Evolutionary conservation across 2,329 filamentous ascomycete species (phyloP).

Genomic region (Cordyceps cateniannulata): DNA sequence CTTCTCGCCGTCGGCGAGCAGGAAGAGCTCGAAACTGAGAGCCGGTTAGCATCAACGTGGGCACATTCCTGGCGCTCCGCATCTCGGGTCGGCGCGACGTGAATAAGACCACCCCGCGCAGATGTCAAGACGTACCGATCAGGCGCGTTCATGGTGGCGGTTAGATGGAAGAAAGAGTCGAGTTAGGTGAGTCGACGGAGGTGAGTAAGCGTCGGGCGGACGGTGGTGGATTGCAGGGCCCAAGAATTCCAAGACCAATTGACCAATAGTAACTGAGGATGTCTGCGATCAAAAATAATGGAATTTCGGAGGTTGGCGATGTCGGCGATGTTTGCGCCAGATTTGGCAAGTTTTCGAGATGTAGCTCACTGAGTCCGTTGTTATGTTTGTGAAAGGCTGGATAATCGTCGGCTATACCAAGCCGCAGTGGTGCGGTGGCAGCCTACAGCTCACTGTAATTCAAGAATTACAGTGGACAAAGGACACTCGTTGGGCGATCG

Average conservation of each 20-base stretch:
- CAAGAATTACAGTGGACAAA: too few species aligned
- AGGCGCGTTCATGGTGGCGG: conserved; percentile 44
- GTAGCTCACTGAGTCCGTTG: not conserved
- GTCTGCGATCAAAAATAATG: not conserved
- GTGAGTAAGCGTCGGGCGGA: not conserved
- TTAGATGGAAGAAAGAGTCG: not conserved
- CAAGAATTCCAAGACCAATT: not conserved
- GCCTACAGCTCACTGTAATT: too few species aligned
- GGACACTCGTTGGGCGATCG: too few species aligned
- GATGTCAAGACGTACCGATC: conserved; percentile 40
- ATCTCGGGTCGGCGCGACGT: not conserved
- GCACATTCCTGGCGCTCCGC: not conserved
- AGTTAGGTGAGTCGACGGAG: not conserved
- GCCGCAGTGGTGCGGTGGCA: not conserved
- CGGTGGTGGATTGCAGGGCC: not conserved
- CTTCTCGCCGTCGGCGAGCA: conserved; percentile 82
- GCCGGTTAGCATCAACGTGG: conserved; percentile 15
- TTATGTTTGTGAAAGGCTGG: not conserved
- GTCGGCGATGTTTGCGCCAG: not conserved
- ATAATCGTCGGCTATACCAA: conserved; percentile 12
- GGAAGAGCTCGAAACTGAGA: conserved; percentile 82
- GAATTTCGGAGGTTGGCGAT: not conserved
- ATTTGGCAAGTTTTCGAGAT: not conserved
- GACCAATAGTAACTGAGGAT: accelerated
- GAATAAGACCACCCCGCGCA: not conserved